Percentiles rank a stretch among this genome's conserved stretches.
phyloP scores from a whole-genome alignment of 148 eudicot species.

The Chenopodium album region DNA sequence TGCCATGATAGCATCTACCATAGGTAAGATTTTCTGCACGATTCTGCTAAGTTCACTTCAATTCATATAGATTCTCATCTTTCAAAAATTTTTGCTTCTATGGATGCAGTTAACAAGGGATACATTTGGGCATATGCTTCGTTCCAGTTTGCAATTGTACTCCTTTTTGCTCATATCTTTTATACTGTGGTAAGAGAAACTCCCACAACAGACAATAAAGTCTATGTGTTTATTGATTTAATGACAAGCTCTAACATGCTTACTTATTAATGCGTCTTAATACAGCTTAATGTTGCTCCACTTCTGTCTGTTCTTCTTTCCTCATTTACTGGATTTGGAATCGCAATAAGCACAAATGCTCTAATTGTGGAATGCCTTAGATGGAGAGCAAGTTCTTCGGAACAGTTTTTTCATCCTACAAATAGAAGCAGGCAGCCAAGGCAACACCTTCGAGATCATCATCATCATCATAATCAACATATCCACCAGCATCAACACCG shows the following conservation, averaged over 20 bases:
- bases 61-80: neutral
- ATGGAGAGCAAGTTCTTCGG: slow-evolving; percentile 32
- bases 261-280: neutral
- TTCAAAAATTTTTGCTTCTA: slow-evolving; percentile 5
- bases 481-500: slow-evolving; percentile 21
- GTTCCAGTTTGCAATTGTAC: slow-evolving; percentile 38
- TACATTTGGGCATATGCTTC: slow-evolving; percentile 41
- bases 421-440: slow-evolving; percentile 23
- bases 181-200: slow-evolving; percentile 30
- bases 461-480: slow-evolving; percentile 14
- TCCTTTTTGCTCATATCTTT: slow-evolving; percentile 38
- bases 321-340: slow-evolving; percentile 38
- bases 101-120: slow-evolving; percentile 32
- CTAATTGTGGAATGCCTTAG: slow-evolving; percentile 33
- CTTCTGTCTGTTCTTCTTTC: slow-evolving; percentile 36
- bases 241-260: neutral
- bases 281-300: slow-evolving; percentile 35
- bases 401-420: slow-evolving; percentile 16
- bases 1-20: slow-evolving; percentile 38
- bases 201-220: neutral
- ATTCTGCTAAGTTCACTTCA: neutral
- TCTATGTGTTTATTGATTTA: neutral
- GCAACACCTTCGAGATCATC: slow-evolving; percentile 24
- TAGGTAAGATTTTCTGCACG: slow-evolving; percentile 22
- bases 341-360: slow-evolving; percentile 37